A percentile compares a stretch with the other conserved stretches of the same genome.
These are phyloP conservation scores for Aschersonia sp. DNA, from an alignment of 2,329 filamentous ascomycete genomes.

Conservation along the genomic window DNA sequence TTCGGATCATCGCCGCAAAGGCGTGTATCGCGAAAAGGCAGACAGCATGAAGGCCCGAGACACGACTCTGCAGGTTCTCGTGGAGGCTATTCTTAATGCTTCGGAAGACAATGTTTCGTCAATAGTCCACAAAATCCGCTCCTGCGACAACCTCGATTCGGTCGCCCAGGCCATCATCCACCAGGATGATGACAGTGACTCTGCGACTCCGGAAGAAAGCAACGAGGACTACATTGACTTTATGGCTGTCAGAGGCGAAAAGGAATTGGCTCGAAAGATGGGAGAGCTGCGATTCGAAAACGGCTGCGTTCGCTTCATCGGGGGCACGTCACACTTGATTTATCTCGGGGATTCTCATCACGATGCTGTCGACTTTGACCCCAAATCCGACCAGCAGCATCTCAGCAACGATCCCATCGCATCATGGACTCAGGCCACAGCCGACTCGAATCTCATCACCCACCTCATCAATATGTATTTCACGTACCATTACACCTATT, in stretches of 20 bases:
- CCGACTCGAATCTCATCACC: slow-evolving; percentile 61
- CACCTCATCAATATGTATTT: slow-evolving; percentile 97
- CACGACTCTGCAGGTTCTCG: slow-evolving; percentile 79
- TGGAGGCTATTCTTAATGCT: slow-evolving; percentile 85
- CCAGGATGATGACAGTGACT: slow-evolving; percentile 15
- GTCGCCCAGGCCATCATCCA: slow-evolving; percentile 39
- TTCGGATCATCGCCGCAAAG: slow-evolving; percentile 89
- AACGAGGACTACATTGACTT: slow-evolving; percentile 25
- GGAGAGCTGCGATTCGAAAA: slow-evolving; percentile 78
- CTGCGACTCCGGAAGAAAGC: slow-evolving; percentile 18
- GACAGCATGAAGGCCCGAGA: slow-evolving; percentile 77
- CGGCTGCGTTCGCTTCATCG: slow-evolving; percentile 79
- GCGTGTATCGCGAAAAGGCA: slow-evolving; percentile 88
- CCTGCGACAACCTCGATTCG: slow-evolving; percentile 55
- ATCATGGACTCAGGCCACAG: slow-evolving; percentile 79
- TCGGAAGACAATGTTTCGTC: slow-evolving; percentile 72
- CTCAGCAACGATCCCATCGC: slow-evolving; percentile 54
- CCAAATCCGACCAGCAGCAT: slow-evolving; percentile 28
- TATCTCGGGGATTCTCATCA: slow-evolving; percentile 46
- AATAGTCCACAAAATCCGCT: slow-evolving; percentile 75
- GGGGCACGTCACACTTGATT: slow-evolving; percentile 86
- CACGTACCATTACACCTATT: slow-evolving; percentile 94
- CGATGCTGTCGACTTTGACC: slow-evolving; percentile 20
- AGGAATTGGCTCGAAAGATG: slow-evolving; percentile 82
- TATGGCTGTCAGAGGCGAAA: slow-evolving; percentile 43